Evolutionary conservation across 2,329 filamentous ascomycete genomes (phyloP).

Genomic region (Scedosporium apiospermum): DNA sequence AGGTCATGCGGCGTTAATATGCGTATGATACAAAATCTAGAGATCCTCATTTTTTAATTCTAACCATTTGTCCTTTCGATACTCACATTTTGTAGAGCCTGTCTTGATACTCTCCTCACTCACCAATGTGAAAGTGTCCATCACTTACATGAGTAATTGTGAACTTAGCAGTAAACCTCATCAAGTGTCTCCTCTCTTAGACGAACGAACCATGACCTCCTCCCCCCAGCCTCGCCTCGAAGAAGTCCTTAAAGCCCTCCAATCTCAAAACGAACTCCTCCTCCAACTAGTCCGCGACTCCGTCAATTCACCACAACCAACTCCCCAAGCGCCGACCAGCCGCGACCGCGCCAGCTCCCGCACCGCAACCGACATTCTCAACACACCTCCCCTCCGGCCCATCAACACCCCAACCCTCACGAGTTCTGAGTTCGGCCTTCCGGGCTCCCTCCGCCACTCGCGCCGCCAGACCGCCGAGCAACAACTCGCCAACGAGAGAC

Average conservation of each 20-base stretch:
- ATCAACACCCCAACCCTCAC: conserved; percentile 9
- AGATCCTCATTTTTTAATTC: not conserved
- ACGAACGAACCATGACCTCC: conserved; percentile 3
- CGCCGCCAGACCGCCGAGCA: not conserved
- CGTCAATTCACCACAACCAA: conserved; percentile 7
- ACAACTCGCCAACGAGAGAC: not conserved
- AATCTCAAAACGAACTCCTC: conserved; percentile 24
- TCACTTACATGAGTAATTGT: not conserved
- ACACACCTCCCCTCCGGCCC: conserved; percentile 20
- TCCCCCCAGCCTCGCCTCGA: conserved; percentile 18
- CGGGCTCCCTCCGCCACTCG: not conserved
- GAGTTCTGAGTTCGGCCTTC: not conserved
- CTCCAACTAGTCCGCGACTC: conserved; percentile 19
- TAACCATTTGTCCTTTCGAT: not conserved
- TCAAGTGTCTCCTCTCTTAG: not conserved
- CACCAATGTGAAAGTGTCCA: not conserved
- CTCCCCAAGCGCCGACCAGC: not conserved
- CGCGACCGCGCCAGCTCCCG: conserved; percentile 1
- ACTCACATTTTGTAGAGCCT: not conserved
- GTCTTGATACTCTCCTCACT: not conserved
- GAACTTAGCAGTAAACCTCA: not conserved
- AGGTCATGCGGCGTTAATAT: not conserved
- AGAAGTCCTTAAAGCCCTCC: conserved; percentile 22
- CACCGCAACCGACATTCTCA: conserved; percentile 12
- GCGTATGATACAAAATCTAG: not conserved